Base-by-base conservation (phyloP, 2,329 filamentous ascomycete species). In the Phoma sp. region DNA sequence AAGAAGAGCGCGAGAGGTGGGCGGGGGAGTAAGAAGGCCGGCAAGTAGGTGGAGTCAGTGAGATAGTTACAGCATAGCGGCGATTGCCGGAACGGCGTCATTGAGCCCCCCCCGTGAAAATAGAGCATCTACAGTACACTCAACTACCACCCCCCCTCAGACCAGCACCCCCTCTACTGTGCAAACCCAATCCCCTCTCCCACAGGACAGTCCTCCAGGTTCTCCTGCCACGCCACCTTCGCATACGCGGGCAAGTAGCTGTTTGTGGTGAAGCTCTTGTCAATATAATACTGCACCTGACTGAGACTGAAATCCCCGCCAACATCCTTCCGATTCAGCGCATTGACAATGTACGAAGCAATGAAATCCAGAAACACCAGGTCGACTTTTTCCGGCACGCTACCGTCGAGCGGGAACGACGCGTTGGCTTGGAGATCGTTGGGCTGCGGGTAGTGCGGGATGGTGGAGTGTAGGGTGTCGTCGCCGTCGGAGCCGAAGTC, bases 401-500 rank as follows among this genome's bases (percentile, higher is more conserved):
- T 73, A 1, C 79, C 78, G 23, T 78, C 71, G 2, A 65, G 53
- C 0, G 80, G 79, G 48, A 84, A 83, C 0, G 77, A 79, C 6
- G 71, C 81, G 13, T 79, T 77, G 2, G 77, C 77, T 63, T 82
- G 78, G 60, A 83, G 80, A 61, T 81, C 81, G 56, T 79, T 75
- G 4, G 83, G 82, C 38, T 81, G 75, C 1, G 62, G 39, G 70
- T 80, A 83, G 50, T 74, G 65, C 1, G 81, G 77, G 38, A 84
- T 82, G 7, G 51, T 46, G 4, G 74, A 72, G 68, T 86, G 83
- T 5, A 76, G 62, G 0, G 83, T 86, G 57, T 86, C 83, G 61
- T 86, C 83, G 13, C 82, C 81, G 59, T 78, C 83, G 3, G 69
- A 76, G 45, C 83, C 83, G 60, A 84, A 85, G 64, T 85, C 83